phyloP scores from a whole-genome alignment of 2,329 filamentous ascomycete genomes.

The Fusarium burgessii region DNA sequence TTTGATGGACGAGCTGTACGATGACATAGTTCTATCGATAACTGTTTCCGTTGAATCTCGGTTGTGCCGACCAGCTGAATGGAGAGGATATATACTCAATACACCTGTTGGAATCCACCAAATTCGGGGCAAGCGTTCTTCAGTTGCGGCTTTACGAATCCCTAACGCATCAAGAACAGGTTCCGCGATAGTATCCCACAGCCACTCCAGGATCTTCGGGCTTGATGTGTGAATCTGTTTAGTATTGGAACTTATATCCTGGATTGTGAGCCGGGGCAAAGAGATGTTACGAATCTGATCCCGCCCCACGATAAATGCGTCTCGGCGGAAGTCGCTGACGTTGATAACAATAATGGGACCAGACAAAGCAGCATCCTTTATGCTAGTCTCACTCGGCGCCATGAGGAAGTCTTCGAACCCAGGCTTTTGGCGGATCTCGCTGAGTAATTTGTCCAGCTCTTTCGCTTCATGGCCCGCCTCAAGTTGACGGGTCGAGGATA shows the following conservation, averaged over 20 bases:
- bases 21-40: not conserved
- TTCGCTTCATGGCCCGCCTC: not conserved
- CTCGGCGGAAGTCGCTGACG: not conserved
- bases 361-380: not conserved
- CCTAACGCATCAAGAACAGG: not conserved
- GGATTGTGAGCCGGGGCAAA: not conserved
- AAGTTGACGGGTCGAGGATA: not conserved
- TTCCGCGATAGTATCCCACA: not conserved
- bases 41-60: not conserved
- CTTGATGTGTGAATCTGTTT: not conserved
- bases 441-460: not conserved
- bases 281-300: not conserved
- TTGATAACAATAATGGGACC: not conserved
- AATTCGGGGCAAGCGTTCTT: not conserved
- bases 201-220: not conserved
- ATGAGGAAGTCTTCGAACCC: not conserved
- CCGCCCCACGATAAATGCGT: not conserved
- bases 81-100: not conserved
- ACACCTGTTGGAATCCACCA: not conserved
- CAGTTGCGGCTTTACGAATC: not conserved
- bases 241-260: not conserved
- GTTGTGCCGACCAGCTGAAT: not conserved
- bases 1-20: not conserved
- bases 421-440: not conserved
- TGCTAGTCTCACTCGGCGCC: not conserved